Evolutionary conservation across 805 yeast species (phyloP), one percentile per base, ranked within the genome.

Genomic region (Starmerella riodocensis): DNA sequence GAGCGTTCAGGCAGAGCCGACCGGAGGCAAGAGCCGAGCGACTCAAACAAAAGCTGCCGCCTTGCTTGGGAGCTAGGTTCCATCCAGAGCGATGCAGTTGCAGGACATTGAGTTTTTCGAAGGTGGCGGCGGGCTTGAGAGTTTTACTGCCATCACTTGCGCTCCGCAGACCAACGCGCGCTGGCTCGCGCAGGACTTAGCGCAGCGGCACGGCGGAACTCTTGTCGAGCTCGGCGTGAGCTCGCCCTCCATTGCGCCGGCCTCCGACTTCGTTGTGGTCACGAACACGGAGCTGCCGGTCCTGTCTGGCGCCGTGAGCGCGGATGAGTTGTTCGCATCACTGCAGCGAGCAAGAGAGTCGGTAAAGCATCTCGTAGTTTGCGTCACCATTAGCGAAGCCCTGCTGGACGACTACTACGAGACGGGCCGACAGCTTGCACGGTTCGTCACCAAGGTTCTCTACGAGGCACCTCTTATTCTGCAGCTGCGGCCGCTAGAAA

Each of bases 401-500:
- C 48, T 64, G 17, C 50, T 65, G 6, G 49, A 53, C 14, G 50
- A 43, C 19, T 40, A 58, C 9, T 40, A 42, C 3, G 59, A 56
- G 49, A 29, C 69, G 55, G 53, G 65, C 6, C 27, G 31, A 16
- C 42, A 67, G 43, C 62, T 65, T 16, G 55, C 72, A 0, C 71
- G 69, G 28, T 69, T 74, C 46, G 53, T 72, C 19, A 56, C 63
- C 2, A 67, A 67, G 40, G 45, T 74, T 18, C 54, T 69, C 17
- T 74, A 74, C 49, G 65, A 69, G 40, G 63, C 81, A 0, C 63
- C 65, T 24, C 44, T 74, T 30, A 63, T 73, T 29, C 47, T 83
- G n/a, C 63, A 68, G 17, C 53, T 83, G 26, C 69, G 71, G 50
- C 85, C 93, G 1, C 60, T 84, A 43, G 65, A 70, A 3, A 82